A percentile compares a stretch with the other conserved stretches of the same genome.
These are phyloP conservation scores for Ophiostoma sp. DNA, from an alignment of 2,329 filamentous ascomycete species.

Conservation along the genomic window DNA sequence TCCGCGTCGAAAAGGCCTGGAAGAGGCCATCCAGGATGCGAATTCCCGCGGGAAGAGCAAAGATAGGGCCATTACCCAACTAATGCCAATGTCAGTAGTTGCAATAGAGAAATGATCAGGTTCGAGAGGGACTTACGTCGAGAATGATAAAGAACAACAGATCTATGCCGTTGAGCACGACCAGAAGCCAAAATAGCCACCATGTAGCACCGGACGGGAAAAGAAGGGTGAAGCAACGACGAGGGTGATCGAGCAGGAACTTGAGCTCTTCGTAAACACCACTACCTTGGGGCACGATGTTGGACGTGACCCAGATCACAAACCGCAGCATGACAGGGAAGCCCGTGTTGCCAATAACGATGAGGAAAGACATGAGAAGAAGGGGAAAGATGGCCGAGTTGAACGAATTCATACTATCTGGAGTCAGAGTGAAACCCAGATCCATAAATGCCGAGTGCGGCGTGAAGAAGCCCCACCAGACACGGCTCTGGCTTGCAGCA, in stretches of 20 bases:
- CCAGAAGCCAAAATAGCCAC: conserved; percentile 87
- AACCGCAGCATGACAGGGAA: conserved; percentile 94
- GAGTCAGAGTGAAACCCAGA: conserved; percentile 85
- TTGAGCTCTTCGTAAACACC: conserved; percentile 82
- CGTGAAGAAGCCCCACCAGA: conserved; percentile 93
- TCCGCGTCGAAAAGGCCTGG: conserved; percentile 82
- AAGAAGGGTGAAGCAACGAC: conserved; percentile 89
- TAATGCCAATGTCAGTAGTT: conserved; percentile 31
- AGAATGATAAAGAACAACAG: conserved; percentile 87
- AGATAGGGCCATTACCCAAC: conserved; percentile 67
- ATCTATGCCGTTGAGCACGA: conserved; percentile 77
- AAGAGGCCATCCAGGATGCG: conserved; percentile 83
- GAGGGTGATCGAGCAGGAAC: conserved; percentile 89
- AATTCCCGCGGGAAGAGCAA: conserved; percentile 61
- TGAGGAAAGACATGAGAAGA: conserved; percentile 74
- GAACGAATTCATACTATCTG: conserved; percentile 91
- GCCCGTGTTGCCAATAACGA: conserved; percentile 90
- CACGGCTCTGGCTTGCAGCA: conserved; percentile 54
- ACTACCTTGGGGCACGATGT: conserved; percentile 57
- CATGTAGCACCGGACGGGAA: conserved; percentile 88
- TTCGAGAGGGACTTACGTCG: conserved; percentile 55
- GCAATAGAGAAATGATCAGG: neutral
- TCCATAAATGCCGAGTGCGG: conserved; percentile 87
- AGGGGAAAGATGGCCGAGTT: conserved; percentile 69
- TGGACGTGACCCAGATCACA: conserved; percentile 77